phyloP scores from a whole-genome alignment of 1,139 yeast genomes.

The Wickerhamomyces sp. region DNA sequence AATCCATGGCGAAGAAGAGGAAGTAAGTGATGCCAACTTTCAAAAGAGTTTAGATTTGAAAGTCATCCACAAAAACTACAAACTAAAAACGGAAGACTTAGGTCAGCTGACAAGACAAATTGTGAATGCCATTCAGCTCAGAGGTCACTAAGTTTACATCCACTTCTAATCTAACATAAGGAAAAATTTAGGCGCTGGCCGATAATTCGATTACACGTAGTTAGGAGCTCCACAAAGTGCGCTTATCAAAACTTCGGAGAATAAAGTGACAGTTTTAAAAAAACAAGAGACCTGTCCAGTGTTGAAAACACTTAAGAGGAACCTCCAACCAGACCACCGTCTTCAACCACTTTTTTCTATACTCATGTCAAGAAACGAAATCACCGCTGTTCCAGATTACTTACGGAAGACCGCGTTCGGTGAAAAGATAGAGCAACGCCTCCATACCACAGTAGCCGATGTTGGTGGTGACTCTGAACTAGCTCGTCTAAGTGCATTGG shows the following conservation, averaged over 20 bases:
- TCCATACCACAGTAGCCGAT: constrained; percentile 1
- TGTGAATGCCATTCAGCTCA: constrained; percentile 30
- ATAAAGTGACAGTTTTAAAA: background rate
- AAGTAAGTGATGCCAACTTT: constrained; percentile 30
- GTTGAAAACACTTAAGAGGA: too few species aligned
- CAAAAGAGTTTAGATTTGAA: constrained; percentile 27
- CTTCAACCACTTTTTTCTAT: too few species aligned
- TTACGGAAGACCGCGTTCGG: constrained; percentile 19
- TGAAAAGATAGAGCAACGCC: constrained; percentile 11
- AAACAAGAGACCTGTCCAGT: background rate
- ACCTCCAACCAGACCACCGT: too few species aligned
- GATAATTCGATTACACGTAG: too few species aligned
- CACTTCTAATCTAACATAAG: too few species aligned
- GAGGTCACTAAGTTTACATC: constrained; percentile 31
- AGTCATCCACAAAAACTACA: constrained; percentile 29
- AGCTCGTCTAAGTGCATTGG: constrained; percentile 13
- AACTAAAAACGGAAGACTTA: constrained; percentile 12
- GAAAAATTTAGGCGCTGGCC: too few species aligned
- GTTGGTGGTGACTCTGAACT: constrained; percentile 5
- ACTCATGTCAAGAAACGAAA: too few species aligned
- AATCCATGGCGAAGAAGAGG: constrained; percentile 29
- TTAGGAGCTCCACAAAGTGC: too few species aligned
- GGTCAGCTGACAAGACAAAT: constrained; percentile 23
- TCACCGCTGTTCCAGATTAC: constrained; percentile 14
- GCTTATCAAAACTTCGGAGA: too few species aligned